Evolutionary conservation across 2,329 filamentous ascomycete species (phyloP).

Genomic region (Paecilomyces dactylethromorphus): DNA sequence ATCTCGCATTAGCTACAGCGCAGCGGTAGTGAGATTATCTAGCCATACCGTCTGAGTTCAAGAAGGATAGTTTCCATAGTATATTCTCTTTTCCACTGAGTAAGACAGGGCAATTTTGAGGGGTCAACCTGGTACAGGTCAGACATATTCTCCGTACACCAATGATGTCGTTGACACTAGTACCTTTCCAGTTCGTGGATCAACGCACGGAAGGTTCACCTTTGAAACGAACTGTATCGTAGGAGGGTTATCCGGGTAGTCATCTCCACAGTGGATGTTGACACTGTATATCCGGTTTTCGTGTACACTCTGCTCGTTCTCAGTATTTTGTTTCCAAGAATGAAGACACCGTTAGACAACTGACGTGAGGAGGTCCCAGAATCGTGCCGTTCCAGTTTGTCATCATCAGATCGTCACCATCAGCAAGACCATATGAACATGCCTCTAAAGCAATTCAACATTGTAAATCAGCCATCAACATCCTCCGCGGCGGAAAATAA

Average conservation of each 20-base stretch:
- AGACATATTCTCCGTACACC: not conserved
- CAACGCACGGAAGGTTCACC: conserved; percentile 94
- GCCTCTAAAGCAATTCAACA: conserved; percentile 57
- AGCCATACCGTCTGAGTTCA: conserved; percentile 66
- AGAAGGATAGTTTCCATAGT: conserved; percentile 93
- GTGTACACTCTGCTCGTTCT: conserved; percentile 65
- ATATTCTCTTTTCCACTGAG: conserved; percentile 85
- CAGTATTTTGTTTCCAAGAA: conserved; percentile 1
- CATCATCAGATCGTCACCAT: conserved; percentile 92
- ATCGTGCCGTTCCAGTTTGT: conserved; percentile 99
- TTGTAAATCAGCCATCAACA: not conserved
- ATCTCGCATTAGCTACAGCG: conserved; percentile 18
- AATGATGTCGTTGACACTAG: conserved; percentile 5
- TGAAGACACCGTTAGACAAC: conserved; percentile 26
- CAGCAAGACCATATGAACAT: conserved; percentile 92
- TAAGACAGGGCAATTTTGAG: conserved; percentile 73
- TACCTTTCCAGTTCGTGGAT: conserved; percentile 68
- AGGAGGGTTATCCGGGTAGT: conserved; percentile 85
- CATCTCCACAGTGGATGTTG: conserved; percentile 86
- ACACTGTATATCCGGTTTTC: conserved; percentile 99
- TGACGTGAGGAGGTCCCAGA: conserved; percentile 87
- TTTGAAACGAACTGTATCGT: conserved; percentile 88
- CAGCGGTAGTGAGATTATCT: conserved; percentile 9
- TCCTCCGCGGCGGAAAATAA: not conserved
- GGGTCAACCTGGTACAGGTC: conserved; percentile 61